Conservation (phyloP, 2,329 filamentous ascomycete genomes). For the Talaromyces amestolkiae region DNA sequence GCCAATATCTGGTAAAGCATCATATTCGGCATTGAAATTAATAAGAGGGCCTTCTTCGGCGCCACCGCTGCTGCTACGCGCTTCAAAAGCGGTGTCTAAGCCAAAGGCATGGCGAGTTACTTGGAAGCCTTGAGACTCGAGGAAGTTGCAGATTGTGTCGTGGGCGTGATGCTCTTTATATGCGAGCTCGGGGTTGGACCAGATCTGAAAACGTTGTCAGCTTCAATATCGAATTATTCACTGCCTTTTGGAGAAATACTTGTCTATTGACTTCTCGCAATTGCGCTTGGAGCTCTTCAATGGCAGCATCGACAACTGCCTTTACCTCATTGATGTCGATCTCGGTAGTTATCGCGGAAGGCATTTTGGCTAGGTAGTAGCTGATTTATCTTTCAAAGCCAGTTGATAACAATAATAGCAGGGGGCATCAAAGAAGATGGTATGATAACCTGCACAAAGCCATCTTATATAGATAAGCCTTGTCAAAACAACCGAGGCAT, state of each 20-base stretch:
- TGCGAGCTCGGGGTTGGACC: constrained; percentile 22
- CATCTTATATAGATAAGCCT: constrained; percentile 3
- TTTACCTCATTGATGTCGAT: constrained; percentile 3
- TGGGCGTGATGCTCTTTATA: constrained; percentile 24
- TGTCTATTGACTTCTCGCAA: neutral
- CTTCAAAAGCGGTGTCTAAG: constrained; percentile 17
- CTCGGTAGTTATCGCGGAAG: neutral
- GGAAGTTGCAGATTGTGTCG: constrained; percentile 20
- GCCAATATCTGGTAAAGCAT: constrained; percentile 22
- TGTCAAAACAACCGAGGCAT: neutral
- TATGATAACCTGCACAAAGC: neutral
- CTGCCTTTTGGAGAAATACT: neutral
- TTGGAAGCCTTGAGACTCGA: constrained; percentile 19
- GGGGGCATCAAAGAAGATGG: neutral
- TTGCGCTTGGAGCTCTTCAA: neutral
- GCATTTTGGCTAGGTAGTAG: neutral
- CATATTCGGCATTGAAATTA: constrained; percentile 26
- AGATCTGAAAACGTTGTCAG: constrained; percentile 14
- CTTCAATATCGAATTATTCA: too few relatives aligned
- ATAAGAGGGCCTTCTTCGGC: constrained; percentile 19
- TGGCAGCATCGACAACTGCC: neutral
- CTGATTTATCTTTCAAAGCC: neutral
- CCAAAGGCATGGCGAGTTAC: constrained; percentile 22
- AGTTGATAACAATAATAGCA: neutral
- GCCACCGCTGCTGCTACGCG: neutral